Evolutionary conservation across 2,329 filamentous ascomycete genomes (phyloP), one percentile per base, ranked within the genome.

Genomic region (Bipolaris gigantea): DNA sequence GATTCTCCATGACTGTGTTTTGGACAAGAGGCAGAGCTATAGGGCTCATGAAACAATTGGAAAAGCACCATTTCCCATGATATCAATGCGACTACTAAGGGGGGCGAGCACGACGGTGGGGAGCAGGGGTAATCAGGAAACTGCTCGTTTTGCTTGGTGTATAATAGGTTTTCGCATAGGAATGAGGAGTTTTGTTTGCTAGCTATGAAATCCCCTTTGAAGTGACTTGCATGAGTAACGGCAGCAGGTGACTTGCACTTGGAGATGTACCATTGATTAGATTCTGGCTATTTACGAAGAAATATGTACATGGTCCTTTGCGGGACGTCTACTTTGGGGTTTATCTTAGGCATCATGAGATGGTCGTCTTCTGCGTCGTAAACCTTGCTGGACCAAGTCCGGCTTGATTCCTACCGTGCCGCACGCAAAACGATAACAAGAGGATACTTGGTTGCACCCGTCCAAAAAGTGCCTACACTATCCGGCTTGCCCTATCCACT

Each of bases 151-250:
- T 53, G 63, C 57, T 63, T 60, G 65, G 64, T 72, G 70, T 72
- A 73, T 65, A 66, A 72, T 73, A 72, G 57, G 57, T 56, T 53
- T 27, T 27, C 59, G 57, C 57, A 62, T 66, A 56, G 57, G 50
- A 64, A 70, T 54, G 45, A 48, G 59, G 59, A 63, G 48, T 56
- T 60, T 50, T 58, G 55, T 52, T 21, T 36, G 8, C 23, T 19
- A 18, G n/a, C n/a, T n/a, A n/a, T n/a, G n/a, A n/a, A n/a, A n/a
- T 9, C 8, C 15, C n/a, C 13, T 8, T 19, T 23, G 1, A 2
- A 34, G 42, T 44, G 42, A 44, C 10, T 15, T 23, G n/a, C 19
- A 30, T 9, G 8, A 11, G 18, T 16, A 30, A 16, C 16, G 5
- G 25, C 9, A 11, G n/a, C n/a, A 27, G 40, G 8, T 9, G n/a